Conservation (phyloP, 306 rosid species). For the Quercus parvula region DNA sequence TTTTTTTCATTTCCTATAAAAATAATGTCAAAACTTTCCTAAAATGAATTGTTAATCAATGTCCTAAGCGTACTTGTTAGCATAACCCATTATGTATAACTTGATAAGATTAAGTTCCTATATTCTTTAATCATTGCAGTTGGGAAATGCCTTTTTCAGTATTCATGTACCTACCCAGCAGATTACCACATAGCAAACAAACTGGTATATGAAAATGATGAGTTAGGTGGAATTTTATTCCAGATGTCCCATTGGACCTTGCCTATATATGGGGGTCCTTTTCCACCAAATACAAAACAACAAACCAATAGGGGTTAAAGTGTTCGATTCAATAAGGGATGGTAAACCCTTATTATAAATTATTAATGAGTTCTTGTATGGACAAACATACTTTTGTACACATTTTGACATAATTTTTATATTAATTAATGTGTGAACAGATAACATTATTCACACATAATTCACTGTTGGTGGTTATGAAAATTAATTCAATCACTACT, state of each 20-base stretch:
- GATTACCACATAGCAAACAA: background rate
- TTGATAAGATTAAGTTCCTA: background rate
- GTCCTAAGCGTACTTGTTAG: too few relatives aligned
- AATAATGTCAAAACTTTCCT: too few relatives aligned
- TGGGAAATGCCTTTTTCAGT: background rate
- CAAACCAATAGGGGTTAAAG: background rate
- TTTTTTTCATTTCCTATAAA: too few relatives aligned
- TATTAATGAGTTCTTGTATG: too few relatives aligned
- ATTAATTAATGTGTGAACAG: too few relatives aligned
- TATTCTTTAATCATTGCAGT: background rate
- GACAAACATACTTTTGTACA: too few relatives aligned
- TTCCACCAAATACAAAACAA: constrained; percentile 15
- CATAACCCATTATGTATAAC: background rate
- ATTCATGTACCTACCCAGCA: background rate
- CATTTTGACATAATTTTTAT: too few relatives aligned
- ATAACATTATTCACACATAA: too few relatives aligned
- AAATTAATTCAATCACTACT: too few relatives aligned
- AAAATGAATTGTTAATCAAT: too few relatives aligned
- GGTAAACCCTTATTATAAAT: too few relatives aligned
- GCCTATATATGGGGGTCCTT: background rate
- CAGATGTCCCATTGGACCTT: background rate
- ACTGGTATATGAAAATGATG: constrained; percentile 2
- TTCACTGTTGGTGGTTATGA: too few relatives aligned
- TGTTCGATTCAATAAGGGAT: background rate
- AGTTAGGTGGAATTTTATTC: constrained; percentile 13